Evolutionary conservation across 2,329 filamentous ascomycete species (phyloP), one percentile per base, ranked within the genome.

Genomic region (Paecilomyces sp.): DNA sequence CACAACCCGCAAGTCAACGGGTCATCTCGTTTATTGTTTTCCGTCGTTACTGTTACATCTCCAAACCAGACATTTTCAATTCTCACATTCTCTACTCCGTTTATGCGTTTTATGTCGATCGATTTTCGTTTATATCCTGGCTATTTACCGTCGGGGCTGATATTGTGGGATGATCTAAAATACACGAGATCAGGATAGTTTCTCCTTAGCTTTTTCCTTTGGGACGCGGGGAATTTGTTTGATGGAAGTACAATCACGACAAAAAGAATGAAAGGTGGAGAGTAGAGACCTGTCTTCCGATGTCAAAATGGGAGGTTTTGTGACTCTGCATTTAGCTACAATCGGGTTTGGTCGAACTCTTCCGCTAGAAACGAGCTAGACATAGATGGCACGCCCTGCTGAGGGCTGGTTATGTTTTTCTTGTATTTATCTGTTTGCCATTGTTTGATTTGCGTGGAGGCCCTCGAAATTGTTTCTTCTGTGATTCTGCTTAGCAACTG

Each of bases 1-100:
- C 58, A 60, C 57, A 62, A 63, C 61, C 65, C 58, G 68, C 61
- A 63, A 63, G 56, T 59, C 64, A 62, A 66, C 62, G 65, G 63
- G 61, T 59, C 56, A 36, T 30, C 51, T 50, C n/a, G 25, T 33
- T 59, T 57, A 54, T 55, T 15, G 57, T 34, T 34, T 52, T 25
- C 50, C 15, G 31, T 33, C 28, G 7, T 51, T 11, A 51, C 22
- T 25, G 33, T 25, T 22, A 36, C 18, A 57, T 15, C 30, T 41
- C n/a, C 36, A n/a, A 41, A 41, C 56, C 11, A 34, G 33, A 55
- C 12, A 18, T 4, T 2, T 28, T 53, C 50, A 53, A 12, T 53
- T 15, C 22, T 53, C 50, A 24, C 25, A 11, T 15, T 53, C 24
- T 53, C 24, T 18, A 18, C 41, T 47, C 41, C 41, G 3, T 18